Percentiles rank a stretch among this genome's conserved stretches.
phyloP scores from a whole-genome alignment of 805 yeast genomes.

The Saccharomycopsis vini region DNA sequence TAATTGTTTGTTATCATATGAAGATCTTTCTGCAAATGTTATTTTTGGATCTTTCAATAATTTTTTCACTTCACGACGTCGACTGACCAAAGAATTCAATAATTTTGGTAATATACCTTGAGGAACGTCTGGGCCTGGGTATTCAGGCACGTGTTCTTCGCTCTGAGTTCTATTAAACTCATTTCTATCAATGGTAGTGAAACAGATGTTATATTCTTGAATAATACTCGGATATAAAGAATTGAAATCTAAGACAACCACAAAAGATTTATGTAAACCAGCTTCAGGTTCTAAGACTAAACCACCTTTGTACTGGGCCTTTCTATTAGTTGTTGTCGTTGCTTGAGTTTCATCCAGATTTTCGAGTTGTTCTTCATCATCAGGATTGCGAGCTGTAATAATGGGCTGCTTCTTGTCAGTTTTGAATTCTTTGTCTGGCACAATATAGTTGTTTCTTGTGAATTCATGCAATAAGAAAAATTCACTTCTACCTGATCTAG shows the following conservation, averaged over 20 bases:
- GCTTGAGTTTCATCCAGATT: constrained; percentile 30
- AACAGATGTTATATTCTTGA: constrained; percentile 94
- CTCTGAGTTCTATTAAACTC: constrained; percentile 30
- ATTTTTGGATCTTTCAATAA: constrained; percentile 68
- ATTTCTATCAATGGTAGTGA: constrained; percentile 82
- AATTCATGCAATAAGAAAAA: constrained; percentile 89
- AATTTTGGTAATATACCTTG: constrained; percentile 85
- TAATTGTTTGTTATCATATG: constrained; percentile 91
- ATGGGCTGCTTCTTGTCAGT: constrained; percentile 20
- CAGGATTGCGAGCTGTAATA: constrained; percentile 22
- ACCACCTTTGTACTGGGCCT: constrained; percentile 84
- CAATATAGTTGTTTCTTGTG: constrained; percentile 64
- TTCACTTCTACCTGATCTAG: constrained; percentile 94
- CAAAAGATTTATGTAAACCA: constrained; percentile 82
- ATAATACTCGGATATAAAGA: constrained; percentile 94
- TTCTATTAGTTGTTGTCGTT: constrained; percentile 43
- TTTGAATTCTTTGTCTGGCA: constrained; percentile 73
- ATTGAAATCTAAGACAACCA: constrained; percentile 96
- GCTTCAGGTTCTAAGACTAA: constrained; percentile 94
- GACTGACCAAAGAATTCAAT: constrained; percentile 71
- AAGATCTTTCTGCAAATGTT: constrained; percentile 57
- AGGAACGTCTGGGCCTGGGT: constrained; percentile 48
- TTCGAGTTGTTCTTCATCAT: constrained; percentile 19
- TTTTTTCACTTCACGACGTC: constrained; percentile 90
- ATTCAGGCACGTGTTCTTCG: constrained; percentile 56